phyloP scores from a whole-genome alignment of 164 flowering plant species.

The Taxillus chinensis region DNA sequence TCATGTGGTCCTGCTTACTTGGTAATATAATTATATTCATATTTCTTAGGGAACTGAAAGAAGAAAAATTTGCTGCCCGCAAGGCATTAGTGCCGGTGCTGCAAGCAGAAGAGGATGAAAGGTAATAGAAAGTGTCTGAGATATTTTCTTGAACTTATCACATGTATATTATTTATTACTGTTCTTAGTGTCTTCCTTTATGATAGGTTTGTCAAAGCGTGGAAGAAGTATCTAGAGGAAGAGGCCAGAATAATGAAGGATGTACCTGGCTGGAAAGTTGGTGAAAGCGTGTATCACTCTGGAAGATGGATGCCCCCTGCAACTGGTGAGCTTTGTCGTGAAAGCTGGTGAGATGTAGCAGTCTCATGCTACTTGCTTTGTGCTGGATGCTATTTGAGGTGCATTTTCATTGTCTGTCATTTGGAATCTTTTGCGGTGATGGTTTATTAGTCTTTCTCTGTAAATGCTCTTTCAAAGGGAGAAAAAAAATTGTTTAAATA shows the following conservation, averaged over 20 bases:
- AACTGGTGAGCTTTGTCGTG: slow-evolving; percentile 90
- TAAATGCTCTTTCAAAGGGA: slow-evolving; percentile 2
- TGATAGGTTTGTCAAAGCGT: slow-evolving; percentile 83
- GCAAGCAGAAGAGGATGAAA: slow-evolving; percentile 98
- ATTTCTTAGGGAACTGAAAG: slow-evolving; percentile 58
- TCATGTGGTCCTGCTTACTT: too few relatives aligned
- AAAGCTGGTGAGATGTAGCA: slow-evolving; percentile 56
- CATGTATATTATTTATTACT: not conserved
- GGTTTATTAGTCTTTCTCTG: slow-evolving; percentile 5
- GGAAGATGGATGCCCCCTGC: slow-evolving; percentile 99
- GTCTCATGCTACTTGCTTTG: not conserved
- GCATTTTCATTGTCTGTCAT: not conserved
- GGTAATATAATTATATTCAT: not conserved
- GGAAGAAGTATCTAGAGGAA: slow-evolving; percentile 84
- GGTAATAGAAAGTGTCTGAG: slow-evolving; percentile 25
- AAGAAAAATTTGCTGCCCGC: slow-evolving; percentile 91
- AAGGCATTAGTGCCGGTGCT: slow-evolving; percentile 82
- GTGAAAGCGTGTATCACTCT: slow-evolving; percentile 88
- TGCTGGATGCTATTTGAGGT: not conserved
- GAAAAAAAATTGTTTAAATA: slow-evolving; percentile 1
- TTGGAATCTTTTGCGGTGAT: slow-evolving; percentile 5
- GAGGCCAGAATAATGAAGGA: slow-evolving; percentile 96
- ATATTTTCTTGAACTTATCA: not conserved
- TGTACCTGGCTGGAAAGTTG: slow-evolving; percentile 99
- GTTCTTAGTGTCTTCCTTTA: not conserved